A percentile compares a stretch with the other conserved stretches of the same genome.
phyloP scores from a whole-genome alignment of 1,284 basidiomycete genomes.

The Psilocybe mexicana region DNA sequence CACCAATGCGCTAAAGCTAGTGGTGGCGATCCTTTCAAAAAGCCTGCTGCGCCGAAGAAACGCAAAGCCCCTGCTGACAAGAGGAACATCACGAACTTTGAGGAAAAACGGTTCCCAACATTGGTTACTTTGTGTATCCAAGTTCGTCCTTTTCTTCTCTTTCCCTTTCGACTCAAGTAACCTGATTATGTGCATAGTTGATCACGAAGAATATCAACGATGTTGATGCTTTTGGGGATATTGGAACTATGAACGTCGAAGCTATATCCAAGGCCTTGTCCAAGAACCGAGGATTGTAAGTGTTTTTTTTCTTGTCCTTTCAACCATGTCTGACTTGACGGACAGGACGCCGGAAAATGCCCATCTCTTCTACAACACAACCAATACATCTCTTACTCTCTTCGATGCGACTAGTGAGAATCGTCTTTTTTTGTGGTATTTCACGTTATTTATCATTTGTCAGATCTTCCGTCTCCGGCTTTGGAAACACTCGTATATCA shows the following conservation, averaged over 20 bases:
- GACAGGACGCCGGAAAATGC: conserved; percentile 74
- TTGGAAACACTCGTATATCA: conserved; percentile 71
- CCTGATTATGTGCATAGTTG: conserved; percentile 47
- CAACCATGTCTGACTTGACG: conserved; percentile 1
- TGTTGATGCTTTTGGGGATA: conserved; percentile 87
- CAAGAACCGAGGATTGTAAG: conserved; percentile 84
- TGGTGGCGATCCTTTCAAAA: conserved; percentile 84
- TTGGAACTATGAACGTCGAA: conserved; percentile 80
- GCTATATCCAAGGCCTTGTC: conserved; percentile 84
- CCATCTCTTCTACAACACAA: conserved; percentile 79
- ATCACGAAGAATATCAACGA: conserved; percentile 88
- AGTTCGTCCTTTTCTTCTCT: conserved; percentile 39
- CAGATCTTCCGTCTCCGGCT: conserved; percentile 70
- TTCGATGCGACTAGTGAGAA: conserved; percentile 89
- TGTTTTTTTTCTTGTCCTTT: conserved; percentile 19
- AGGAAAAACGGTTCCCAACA: conserved; percentile 68
- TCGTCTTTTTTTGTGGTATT: background rate
- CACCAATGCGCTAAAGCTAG: conserved; percentile 76
- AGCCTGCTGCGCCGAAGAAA: conserved; percentile 58
- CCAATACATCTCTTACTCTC: conserved; percentile 70
- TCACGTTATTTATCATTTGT: conserved; percentile 11
- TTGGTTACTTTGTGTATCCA: conserved; percentile 81
- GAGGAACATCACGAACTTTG: conserved; percentile 65
- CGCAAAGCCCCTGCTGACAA: conserved; percentile 63
- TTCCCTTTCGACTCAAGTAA: background rate